phyloP scores from a whole-genome alignment of 208 protist species.

The Naegleria fowleri region DNA sequence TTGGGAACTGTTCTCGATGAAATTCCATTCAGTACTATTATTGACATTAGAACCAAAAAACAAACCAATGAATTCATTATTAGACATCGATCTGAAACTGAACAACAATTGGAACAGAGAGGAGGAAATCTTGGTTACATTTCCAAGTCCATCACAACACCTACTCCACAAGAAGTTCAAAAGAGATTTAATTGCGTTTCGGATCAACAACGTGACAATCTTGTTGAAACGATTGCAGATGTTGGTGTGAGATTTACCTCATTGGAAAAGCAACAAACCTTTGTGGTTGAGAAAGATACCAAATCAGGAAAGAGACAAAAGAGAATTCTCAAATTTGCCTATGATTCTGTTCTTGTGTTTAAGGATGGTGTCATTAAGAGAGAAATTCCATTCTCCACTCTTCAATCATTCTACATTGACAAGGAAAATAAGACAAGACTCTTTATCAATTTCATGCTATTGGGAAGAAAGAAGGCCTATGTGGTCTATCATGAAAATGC shows the following conservation, averaged over 20 bases:
- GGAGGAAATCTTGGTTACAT: conserved; percentile 15
- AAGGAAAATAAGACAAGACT: not conserved
- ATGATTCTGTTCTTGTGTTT: conserved; percentile 8
- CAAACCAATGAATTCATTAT: conserved; percentile 3
- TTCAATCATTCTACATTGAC: conserved; percentile 28
- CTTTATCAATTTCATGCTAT: not conserved
- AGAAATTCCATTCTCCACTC: conserved; percentile 27
- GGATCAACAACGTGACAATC: conserved; percentile 14
- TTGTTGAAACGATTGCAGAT: conserved; percentile 29
- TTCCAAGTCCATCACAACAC: not conserved
- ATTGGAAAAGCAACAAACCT: not conserved
- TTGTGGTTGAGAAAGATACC: not conserved
- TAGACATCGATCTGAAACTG: not conserved
- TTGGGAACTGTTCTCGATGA: not conserved
- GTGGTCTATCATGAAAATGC: not conserved
- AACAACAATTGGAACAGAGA: not conserved
- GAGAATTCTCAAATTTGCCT: conserved; percentile 3
- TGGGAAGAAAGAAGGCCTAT: not conserved
- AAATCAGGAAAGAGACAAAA: conserved; percentile 3
- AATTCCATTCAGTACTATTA: not conserved
- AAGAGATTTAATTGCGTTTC: conserved; percentile 9
- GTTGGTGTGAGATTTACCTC: not conserved
- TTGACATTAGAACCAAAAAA: not conserved
- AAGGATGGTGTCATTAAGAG: conserved; percentile 1
- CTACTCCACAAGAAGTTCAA: not conserved